These are phyloP conservation scores for Auricularia cornea DNA, from an alignment of 768 basidiomycete species.

Conservation along the genomic window DNA sequence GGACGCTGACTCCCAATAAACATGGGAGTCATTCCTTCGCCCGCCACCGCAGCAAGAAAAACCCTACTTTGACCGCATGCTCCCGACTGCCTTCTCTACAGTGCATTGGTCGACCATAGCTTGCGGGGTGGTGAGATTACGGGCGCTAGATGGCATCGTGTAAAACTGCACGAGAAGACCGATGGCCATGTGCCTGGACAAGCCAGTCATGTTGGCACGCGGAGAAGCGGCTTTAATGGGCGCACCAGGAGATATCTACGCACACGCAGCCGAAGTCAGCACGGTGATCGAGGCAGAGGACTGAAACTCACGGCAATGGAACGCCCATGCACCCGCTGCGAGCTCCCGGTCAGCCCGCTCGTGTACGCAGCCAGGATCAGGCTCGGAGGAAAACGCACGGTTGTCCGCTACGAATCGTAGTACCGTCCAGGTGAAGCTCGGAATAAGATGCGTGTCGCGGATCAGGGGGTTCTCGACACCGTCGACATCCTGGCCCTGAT, in stretches of 20 bases:
- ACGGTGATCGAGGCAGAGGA: no score
- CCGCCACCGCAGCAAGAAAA: no score
- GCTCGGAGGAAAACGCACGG: constrained; percentile 6
- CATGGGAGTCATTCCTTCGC: no score
- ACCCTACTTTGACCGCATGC: no score
- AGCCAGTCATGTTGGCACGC: neutral
- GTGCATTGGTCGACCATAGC: constrained; percentile 27
- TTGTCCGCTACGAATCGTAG: constrained; percentile 37
- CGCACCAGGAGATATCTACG: no score
- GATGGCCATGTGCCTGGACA: constrained; percentile 31
- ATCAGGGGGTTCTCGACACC: constrained; percentile 13
- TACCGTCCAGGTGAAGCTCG: constrained; percentile 28
- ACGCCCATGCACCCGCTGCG: constrained; percentile 36
- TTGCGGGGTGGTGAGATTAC: constrained; percentile 26
- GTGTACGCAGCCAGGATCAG: neutral
- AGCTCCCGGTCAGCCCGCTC: neutral
- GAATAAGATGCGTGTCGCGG: constrained; percentile 35
- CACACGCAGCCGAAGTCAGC: no score
- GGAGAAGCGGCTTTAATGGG: no score
- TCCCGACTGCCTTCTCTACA: neutral
- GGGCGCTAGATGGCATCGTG: constrained; percentile 27
- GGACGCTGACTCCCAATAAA: no score
- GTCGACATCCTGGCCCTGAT: constrained; percentile 22
- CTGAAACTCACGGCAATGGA: constrained; percentile 35
- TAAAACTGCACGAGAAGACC: constrained; percentile 35